These are phyloP conservation scores for Nitzschia sp. DNA, from an alignment of 108 stramenopile species.

Conservation along the genomic window DNA sequence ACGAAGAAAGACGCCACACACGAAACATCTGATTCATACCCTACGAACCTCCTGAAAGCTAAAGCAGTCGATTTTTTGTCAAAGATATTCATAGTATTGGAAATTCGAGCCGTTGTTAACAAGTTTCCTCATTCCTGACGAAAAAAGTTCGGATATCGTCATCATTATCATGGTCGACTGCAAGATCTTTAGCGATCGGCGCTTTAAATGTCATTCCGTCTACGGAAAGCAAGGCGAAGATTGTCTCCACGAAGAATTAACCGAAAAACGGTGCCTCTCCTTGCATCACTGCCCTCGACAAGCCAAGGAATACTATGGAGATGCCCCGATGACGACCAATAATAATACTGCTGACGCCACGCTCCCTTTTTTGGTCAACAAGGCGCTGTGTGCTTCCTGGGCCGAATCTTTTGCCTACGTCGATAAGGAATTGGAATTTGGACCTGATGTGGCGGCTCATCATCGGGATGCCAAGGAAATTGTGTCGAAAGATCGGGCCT, in stretches of 20 bases:
- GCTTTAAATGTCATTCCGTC: slow-evolving; percentile 28
- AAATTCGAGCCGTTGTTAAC: too few relatives aligned
- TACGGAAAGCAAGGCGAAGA: slow-evolving; percentile 47
- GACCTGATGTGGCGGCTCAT: slow-evolving; percentile 21
- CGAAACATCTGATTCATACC: too few relatives aligned
- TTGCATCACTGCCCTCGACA: slow-evolving; percentile 33
- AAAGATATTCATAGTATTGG: too few relatives aligned
- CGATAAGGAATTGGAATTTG: slow-evolving; percentile 30
- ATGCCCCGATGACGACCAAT: background rate
- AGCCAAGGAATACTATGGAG: slow-evolving; percentile 45
- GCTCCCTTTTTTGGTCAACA: background rate
- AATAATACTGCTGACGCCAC: background rate
- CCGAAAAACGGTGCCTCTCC: slow-evolving; percentile 44
- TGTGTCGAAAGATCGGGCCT: slow-evolving; percentile 17
- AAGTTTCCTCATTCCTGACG: too few relatives aligned
- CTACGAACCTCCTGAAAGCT: too few relatives aligned
- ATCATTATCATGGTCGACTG: slow-evolving; percentile 33
- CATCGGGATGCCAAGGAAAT: slow-evolving; percentile 27
- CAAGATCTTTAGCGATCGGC: slow-evolving; percentile 20
- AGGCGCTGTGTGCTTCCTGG: slow-evolving; percentile 38
- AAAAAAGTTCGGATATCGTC: too few relatives aligned
- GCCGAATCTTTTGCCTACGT: slow-evolving; percentile 45
- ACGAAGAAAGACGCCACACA: too few relatives aligned
- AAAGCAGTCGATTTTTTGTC: too few relatives aligned
- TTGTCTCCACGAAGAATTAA: slow-evolving; percentile 35